Evolutionary conservation across 345 rosid species (phyloP), one percentile per base, ranked within the genome.

Genomic region (Eucalyptus sp.): DNA sequence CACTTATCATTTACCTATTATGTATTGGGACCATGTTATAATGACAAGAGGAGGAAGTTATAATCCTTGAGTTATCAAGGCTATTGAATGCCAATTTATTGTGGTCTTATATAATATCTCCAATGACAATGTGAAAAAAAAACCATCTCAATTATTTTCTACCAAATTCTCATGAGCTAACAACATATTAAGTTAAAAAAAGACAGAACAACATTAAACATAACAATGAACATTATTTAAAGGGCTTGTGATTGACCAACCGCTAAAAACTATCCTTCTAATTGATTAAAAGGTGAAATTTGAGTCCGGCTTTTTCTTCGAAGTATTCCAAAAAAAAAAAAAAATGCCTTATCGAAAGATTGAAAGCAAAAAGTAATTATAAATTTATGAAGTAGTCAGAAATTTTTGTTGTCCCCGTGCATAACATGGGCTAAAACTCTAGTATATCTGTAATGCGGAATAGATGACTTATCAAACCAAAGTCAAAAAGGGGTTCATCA

Each of bases 261-360:
- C 18, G 51, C 13, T 2, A 29, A 37, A 62, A 62, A 62, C 1
- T 62, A 64, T 3, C 7, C 15, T 29, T 29, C 2, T 6, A 29
- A 64, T 64, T 13, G 0, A 64, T 64, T 13, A 29, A 0, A 3
- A 64, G 0, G 5, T 13, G 5, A 7, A 0, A 14, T 13, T 64
- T 6, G 5, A 13, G 3, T 64, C 18, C 7, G 33, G 71, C 71
- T 29, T 29, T 64, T 64, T 64, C 71, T n/a, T 64, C 5, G 13
- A 64, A 64, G 37, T 29, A 64, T 29, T 64, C 17, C 37, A 22
- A 22, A 56, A 22, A 56, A 18, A 0, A 37, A 37, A 50, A 27
- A 27, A 5, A 2, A 60, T 12, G 14, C 31, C 68, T 62, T 29
- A 62, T 6, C 5, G 6, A 13, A 64, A 64, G 71, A 64, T 64